These are phyloP conservation scores for Xylariales sp. DNA, from an alignment of 2,329 filamentous ascomycete species.

Conservation along the genomic window DNA sequence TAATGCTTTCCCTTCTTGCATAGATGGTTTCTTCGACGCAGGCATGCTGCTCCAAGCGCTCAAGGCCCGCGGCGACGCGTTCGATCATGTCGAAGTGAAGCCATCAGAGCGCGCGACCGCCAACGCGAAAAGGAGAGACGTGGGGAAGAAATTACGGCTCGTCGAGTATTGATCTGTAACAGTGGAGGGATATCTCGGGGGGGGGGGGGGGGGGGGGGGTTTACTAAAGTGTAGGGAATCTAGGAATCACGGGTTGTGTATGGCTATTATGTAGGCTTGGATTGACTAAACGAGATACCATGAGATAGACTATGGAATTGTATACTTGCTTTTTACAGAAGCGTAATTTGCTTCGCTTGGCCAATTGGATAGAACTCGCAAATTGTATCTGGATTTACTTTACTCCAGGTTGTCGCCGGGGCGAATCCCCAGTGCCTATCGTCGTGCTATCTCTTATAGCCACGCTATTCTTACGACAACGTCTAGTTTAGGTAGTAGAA, in stretches of 20 bases:
- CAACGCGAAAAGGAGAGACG: conserved; percentile 70
- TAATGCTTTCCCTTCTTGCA: not conserved
- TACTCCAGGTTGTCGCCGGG: too few species aligned
- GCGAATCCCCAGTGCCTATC: too few species aligned
- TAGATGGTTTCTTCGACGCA: conserved; percentile 97
- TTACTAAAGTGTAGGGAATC: not conserved
- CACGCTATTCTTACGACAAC: too few species aligned
- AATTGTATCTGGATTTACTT: too few species aligned
- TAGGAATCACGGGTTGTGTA: conserved; percentile 1
- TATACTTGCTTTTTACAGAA: not conserved
- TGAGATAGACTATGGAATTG: conserved; percentile 17
- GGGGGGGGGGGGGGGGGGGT: not conserved
- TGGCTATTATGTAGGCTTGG: conserved; percentile 20
- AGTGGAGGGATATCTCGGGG: not conserved
- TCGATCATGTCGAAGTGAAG: conserved; percentile 63
- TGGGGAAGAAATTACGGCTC: conserved; percentile 79
- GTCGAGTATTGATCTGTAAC: conserved; percentile 68
- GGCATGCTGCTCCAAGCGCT: conserved; percentile 93
- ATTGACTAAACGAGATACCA: conserved; percentile 32
- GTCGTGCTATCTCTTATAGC: too few species aligned
- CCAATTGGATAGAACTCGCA: not conserved
- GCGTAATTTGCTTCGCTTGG: not conserved
- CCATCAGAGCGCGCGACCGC: conserved; percentile 70
- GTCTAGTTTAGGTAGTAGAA: too few species aligned
- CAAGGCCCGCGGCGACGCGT: conserved; percentile 73